Conservation (phyloP, 495 filamentous ascomycete genomes). For the Penicillium bovifimosum region DNA sequence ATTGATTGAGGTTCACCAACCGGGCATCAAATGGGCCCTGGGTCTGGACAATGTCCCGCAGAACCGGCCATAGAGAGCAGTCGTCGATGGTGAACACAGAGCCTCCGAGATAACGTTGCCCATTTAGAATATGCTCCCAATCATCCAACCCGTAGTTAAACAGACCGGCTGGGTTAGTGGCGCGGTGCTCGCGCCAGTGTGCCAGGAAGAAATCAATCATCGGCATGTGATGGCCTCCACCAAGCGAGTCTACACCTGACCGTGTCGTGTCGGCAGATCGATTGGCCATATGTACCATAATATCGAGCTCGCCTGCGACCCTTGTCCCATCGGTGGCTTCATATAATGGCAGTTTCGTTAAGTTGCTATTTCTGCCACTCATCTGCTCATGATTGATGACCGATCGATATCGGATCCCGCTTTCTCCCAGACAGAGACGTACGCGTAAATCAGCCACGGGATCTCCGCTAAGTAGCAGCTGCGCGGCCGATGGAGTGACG, state of each 20-base stretch:
- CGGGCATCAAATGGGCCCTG: constrained; percentile 22
- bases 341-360: constrained; percentile 21
- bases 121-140: constrained; percentile 47
- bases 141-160: constrained; percentile 23
- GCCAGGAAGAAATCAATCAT: constrained; percentile 28
- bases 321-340: constrained; percentile 23
- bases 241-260: constrained; percentile 29
- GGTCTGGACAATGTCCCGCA: constrained; percentile 50
- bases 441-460: constrained; percentile 53
- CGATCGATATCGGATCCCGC: constrained; percentile 49
- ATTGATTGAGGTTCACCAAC: constrained; percentile 45
- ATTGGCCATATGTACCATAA: constrained; percentile 28
- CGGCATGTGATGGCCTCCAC: constrained; percentile 27
- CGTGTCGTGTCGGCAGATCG: constrained; percentile 20
- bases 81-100: constrained; percentile 55
- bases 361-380: not conserved
- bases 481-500: constrained; percentile 44
- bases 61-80: constrained; percentile 65
- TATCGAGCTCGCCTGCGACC: constrained; percentile 32
- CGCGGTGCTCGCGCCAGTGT: constrained; percentile 28
- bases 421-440: constrained; percentile 52
- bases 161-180: constrained; percentile 6
- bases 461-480: constrained; percentile 50
- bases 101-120: constrained; percentile 54
- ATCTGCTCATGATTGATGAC: constrained; percentile 3